phyloP scores from a whole-genome alignment of 768 basidiomycete species.

The Calocybe indica region DNA sequence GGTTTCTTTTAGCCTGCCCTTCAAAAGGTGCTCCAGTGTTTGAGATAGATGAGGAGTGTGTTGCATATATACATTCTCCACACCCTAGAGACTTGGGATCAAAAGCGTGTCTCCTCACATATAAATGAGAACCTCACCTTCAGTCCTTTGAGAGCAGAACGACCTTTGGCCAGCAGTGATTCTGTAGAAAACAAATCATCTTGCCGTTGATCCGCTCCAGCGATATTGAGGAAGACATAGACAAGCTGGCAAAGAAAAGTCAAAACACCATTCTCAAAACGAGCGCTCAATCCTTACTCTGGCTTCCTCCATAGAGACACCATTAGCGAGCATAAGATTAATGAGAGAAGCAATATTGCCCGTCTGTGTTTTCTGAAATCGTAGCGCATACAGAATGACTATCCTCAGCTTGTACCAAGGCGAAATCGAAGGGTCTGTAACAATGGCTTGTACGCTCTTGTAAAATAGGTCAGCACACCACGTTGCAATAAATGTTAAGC shows the following conservation, averaged over 20 bases:
- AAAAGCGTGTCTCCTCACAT: neutral
- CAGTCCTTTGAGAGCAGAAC: constrained; percentile 90
- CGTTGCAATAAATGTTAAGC: neutral
- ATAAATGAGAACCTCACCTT: constrained; percentile 47
- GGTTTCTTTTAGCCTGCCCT: constrained; percentile 78
- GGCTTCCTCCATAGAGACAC: constrained; percentile 72
- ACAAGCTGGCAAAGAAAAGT: constrained; percentile 57
- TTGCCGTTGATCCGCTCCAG: constrained; percentile 93
- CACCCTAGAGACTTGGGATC: constrained; percentile 55
- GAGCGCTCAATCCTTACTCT: constrained; percentile 35
- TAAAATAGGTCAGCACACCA: too few relatives aligned
- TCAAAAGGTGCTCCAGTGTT: constrained; percentile 85
- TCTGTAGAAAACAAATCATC: constrained; percentile 97
- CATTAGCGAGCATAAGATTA: constrained; percentile 68
- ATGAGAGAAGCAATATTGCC: constrained; percentile 78
- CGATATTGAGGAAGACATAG: constrained; percentile 86
- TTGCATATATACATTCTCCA: constrained; percentile 98
- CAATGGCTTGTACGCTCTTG: constrained; percentile 77
- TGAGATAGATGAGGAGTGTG: constrained; percentile 91
- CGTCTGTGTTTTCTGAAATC: constrained; percentile 88
- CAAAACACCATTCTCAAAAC: constrained; percentile 6
- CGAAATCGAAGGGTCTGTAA: constrained; percentile 63
- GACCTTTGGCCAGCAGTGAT: constrained; percentile 88
- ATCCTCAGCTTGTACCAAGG: constrained; percentile 82
- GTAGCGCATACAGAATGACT: constrained; percentile 87